These are phyloP conservation scores for Cryphonectria carpinicola DNA, from an alignment of 2,329 filamentous ascomycete species.

Conservation along the genomic window DNA sequence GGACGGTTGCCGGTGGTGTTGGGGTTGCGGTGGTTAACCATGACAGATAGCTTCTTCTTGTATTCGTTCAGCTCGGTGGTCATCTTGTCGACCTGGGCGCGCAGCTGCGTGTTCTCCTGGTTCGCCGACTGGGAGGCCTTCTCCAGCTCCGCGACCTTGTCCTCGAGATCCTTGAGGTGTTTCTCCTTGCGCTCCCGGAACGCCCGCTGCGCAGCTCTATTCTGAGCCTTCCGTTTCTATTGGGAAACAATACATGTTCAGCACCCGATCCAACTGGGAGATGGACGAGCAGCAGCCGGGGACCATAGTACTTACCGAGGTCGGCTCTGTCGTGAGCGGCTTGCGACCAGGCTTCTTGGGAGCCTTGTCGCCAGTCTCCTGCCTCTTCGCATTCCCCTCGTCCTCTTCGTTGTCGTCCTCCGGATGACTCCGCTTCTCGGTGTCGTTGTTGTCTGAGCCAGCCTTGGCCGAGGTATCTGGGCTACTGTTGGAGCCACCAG, in stretches of 20 bases:
- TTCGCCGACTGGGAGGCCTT: constrained; percentile 82
- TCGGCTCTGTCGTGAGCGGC: constrained; percentile 92
- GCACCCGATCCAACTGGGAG: constrained; percentile 18
- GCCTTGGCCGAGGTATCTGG: constrained; percentile 39
- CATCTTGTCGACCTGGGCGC: constrained; percentile 86
- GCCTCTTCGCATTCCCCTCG: constrained; percentile 65
- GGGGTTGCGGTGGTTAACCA: constrained; percentile 39
- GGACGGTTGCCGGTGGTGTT: constrained; percentile 44
- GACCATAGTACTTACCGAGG: constrained; percentile 70
- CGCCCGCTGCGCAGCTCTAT: constrained; percentile 87
- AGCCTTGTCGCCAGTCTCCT: constrained; percentile 81
- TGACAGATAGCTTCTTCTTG: constrained; percentile 78
- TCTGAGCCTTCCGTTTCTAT: constrained; percentile 95
- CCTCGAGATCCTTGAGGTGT: constrained; percentile 83
- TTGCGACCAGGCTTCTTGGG: constrained; percentile 97
- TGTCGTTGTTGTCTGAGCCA: constrained; percentile 65
- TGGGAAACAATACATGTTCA: constrained; percentile 30
- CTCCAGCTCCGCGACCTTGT: constrained; percentile 74
- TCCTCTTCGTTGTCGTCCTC: constrained; percentile 71
- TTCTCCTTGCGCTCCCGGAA: constrained; percentile 96
- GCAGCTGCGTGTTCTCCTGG: constrained; percentile 82
- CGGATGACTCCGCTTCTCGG: constrained; percentile 75
- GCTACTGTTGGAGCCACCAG: constrained; percentile 52
- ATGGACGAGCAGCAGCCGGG: background rate
- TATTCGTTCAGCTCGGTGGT: constrained; percentile 87